phyloP scores from a whole-genome alignment of 192 early-diverging fungal species.

The Phlyctochytrium arcticum region DNA sequence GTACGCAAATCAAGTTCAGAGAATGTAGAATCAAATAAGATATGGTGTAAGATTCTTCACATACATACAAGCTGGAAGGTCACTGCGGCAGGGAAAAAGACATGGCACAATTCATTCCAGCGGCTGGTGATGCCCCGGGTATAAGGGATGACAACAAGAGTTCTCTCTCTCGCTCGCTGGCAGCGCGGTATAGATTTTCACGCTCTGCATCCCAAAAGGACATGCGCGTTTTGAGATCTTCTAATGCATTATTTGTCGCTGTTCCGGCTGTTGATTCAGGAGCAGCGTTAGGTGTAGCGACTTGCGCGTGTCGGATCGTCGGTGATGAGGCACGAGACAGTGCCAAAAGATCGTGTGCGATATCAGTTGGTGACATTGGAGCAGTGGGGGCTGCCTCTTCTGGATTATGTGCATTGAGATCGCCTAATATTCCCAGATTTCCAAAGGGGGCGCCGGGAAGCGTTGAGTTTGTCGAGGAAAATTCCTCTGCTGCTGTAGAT shows the following conservation, averaged over 20 bases:
- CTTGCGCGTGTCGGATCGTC: neutral
- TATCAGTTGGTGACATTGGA: constrained; percentile 20
- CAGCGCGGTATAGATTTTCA: constrained; percentile 22
- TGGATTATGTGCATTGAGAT: neutral
- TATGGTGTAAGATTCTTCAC: too few species aligned
- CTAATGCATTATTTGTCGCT: constrained; percentile 6
- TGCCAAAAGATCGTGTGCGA: constrained; percentile 24
- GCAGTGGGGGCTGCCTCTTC: neutral
- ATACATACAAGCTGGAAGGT: too few species aligned
- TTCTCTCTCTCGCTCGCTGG: constrained; percentile 19
- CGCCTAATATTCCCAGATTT: neutral
- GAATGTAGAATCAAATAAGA: too few species aligned
- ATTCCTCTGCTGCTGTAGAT: neutral
- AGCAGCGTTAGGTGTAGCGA: neutral
- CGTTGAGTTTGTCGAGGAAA: neutral
- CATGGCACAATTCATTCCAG: constrained; percentile 3
- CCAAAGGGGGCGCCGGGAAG: constrained; percentile 1
- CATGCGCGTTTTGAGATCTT: constrained; percentile 27
- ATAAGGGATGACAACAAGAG: constrained; percentile 7
- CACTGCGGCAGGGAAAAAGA: too few species aligned
- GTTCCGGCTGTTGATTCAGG: neutral
- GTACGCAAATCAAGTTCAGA: too few species aligned
- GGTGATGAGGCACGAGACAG: constrained; percentile 24
- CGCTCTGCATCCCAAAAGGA: constrained; percentile 29
- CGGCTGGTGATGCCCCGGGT: constrained; percentile 1